Evolutionary conservation across 352 stramenopile species (phyloP), one percentile per base, ranked within the genome.

Genomic region (Globisporangium megalacanthum): DNA sequence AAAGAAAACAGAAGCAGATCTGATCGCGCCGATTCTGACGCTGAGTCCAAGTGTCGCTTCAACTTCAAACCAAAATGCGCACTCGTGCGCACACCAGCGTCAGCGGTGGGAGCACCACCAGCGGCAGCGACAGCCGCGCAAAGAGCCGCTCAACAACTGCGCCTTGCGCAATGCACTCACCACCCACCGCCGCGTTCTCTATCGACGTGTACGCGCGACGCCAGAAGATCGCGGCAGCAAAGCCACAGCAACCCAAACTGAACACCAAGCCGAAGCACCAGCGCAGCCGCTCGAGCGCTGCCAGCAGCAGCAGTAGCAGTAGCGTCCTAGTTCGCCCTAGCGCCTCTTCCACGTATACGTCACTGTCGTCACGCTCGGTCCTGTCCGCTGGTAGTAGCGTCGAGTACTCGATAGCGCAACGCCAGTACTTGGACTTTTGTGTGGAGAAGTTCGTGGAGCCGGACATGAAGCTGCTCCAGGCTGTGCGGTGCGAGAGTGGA

Each of bases 171-270:
- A 29, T 29, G 25, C 25, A 29, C 20, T 10, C 49, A 11, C 9
- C 49, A 20, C 8, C 49, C 20, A 10, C 60, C 1, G 31, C 67
- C 25, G 10, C 63, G 45, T 72, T 88, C 62, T 85, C 77, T 4
- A 85, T 89, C 53, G 75, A 86, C 8, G 62, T 72, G 41, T 86
- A 81, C 67, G 80, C 79, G 61, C 71, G 66, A 46, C 77, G 78
- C 54, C 74, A 86, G 45, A 73, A 79, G 49, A 73, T 83, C 15
- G 49, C 49, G 37, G 49, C 67, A 25, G 73, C 74, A 11, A 48
- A 54, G 31, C 49, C 22, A 70, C 65, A 29, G 25, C 25, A 29
- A 29, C 25, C 25, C 25, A 29, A 29, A 29, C 25, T 29, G 25
- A 29, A 29, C 25, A 4, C 25, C 1, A 29, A 0, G 68, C 49